Evolutionary conservation across 2,329 filamentous ascomycete genomes (phyloP).

Genomic region (Colletotrichum destructivum): DNA sequence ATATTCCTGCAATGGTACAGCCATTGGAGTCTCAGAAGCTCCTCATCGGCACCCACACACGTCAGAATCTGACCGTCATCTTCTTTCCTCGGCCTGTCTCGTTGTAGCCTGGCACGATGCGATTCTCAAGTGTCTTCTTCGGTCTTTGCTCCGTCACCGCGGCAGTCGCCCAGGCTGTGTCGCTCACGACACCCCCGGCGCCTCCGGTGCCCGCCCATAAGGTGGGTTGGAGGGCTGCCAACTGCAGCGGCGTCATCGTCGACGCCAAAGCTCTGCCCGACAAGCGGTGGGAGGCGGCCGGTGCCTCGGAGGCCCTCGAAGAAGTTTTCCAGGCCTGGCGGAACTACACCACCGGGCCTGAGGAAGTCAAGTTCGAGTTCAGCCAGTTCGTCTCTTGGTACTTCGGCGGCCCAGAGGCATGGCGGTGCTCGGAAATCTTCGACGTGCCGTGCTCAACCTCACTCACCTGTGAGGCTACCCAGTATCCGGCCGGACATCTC

Average conservation of each 20-base stretch:
- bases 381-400: conserved; percentile 27
- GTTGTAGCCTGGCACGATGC: neutral
- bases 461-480: conserved; percentile 8
- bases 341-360: conserved; percentile 3
- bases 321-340: conserved; percentile 13
- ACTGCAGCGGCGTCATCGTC: conserved; percentile 4
- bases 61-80: neutral
- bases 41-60: neutral
- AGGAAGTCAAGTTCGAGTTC: conserved; percentile 30
- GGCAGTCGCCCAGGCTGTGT: too few species aligned
- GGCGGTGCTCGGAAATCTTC: conserved; percentile 24
- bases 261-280: conserved; percentile 18
- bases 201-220: neutral
- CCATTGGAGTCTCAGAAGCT: fast-evolving
- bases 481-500: conserved; percentile 22
- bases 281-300: conserved; percentile 24
- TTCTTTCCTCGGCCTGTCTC: neutral
- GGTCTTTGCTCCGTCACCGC: neutral
- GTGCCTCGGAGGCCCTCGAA: conserved; percentile 5
- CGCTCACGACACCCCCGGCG: neutral
- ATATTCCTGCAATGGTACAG: neutral
- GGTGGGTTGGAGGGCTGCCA: conserved; percentile 9
- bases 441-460: conserved; percentile 28
- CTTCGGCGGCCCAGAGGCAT: conserved; percentile 20
- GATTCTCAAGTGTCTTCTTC: neutral